Percentiles rank a stretch among this genome's conserved stretches.
These are phyloP conservation scores for Malassezia restricta DNA, from an alignment of 1,284 basidiomycete genomes.

Conservation along the genomic window DNA sequence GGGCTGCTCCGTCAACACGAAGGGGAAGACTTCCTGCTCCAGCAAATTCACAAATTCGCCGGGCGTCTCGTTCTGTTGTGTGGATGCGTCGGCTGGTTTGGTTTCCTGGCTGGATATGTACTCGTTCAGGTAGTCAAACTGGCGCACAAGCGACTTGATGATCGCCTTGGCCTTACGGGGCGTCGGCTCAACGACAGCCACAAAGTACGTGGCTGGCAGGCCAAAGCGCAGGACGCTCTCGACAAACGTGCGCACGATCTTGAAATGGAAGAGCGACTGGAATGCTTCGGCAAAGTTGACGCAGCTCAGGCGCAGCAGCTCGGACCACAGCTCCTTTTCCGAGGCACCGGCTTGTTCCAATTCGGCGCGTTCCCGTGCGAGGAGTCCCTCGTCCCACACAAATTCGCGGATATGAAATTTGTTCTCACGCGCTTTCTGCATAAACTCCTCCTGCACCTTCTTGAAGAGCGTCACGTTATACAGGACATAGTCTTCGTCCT, in stretches of 20 bases:
- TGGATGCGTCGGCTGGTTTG: constrained; percentile 5
- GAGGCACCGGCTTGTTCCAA: constrained; percentile 66
- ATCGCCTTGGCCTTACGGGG: constrained; percentile 65
- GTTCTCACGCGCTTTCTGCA: constrained; percentile 86
- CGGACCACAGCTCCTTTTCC: constrained; percentile 97
- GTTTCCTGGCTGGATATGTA: constrained; percentile 19
- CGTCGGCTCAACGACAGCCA: constrained; percentile 68
- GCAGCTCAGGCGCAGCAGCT: constrained; percentile 77
- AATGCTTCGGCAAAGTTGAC: constrained; percentile 96
- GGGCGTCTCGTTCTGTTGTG: constrained; percentile 24
- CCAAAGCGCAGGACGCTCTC: constrained; percentile 94
- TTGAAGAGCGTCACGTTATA: constrained; percentile 83
- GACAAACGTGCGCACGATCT: constrained; percentile 77
- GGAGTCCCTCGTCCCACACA: constrained; percentile 70
- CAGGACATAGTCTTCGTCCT: constrained; percentile 79
- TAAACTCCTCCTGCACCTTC: constrained; percentile 78
- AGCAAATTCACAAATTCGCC: constrained; percentile 40
- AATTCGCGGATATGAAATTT: constrained; percentile 96
- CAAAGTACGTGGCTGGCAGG: constrained; percentile 79
- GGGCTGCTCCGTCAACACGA: constrained; percentile 36
- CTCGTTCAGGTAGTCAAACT: constrained; percentile 68
- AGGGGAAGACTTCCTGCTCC: constrained; percentile 40
- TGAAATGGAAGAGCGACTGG: constrained; percentile 84
- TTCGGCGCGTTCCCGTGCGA: constrained; percentile 73
- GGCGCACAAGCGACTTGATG: constrained; percentile 60